A percentile compares a stretch with the other conserved stretches of the same genome.
These are phyloP conservation scores for Fusarium lateritium DNA, from an alignment of 2,329 filamentous ascomycete genomes.

Conservation along the genomic window DNA sequence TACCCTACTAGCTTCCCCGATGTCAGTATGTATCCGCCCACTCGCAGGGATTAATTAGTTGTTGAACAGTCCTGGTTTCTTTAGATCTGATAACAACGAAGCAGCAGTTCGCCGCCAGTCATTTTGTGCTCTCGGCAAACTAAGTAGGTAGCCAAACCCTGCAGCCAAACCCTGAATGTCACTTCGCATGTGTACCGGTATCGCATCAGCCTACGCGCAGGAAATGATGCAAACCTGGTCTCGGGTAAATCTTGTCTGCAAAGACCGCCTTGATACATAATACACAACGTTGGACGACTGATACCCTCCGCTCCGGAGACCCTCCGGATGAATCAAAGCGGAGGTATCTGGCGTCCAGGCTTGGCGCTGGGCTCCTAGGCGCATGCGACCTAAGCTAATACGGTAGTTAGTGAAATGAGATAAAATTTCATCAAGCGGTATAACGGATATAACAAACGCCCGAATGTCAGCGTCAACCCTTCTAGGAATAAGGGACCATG, in stretches of 20 bases:
- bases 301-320: slow-evolving; percentile 7
- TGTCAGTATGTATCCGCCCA: background rate
- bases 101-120: background rate
- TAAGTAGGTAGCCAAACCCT: too few relatives aligned
- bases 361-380: slow-evolving; percentile 1
- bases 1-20: background rate
- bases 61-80: background rate
- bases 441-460: background rate
- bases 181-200: background rate
- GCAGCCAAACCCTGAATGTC: background rate
- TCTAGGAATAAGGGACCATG: background rate
- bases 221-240: background rate
- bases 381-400: slow-evolving; percentile 5
- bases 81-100: slow-evolving; percentile 7
- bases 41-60: background rate
- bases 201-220: background rate
- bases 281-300: background rate
- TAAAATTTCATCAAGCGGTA: slow-evolving; percentile 3
- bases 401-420: slow-evolving; percentile 2
- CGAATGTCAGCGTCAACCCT: background rate
- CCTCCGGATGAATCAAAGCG: slow-evolving; percentile 8
- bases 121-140: background rate
- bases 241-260: background rate
- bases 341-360: background rate
- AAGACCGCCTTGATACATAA: background rate